Evolutionary conservation across 139 green algal genomes (phyloP), one percentile per base, ranked within the genome.

Genomic region (Coelastrella sp.): DNA sequence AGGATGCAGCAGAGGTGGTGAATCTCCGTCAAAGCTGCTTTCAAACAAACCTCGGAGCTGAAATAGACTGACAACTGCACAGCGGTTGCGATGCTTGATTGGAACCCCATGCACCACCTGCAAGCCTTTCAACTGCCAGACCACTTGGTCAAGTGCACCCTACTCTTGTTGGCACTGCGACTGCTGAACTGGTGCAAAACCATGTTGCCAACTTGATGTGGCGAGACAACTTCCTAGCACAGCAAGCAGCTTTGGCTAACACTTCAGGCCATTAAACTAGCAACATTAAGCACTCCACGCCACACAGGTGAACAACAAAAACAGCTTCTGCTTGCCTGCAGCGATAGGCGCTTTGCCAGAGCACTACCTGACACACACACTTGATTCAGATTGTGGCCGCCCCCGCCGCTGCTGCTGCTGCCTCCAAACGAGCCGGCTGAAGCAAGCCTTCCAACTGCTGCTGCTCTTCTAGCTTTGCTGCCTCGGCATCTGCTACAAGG

Each of bases 391-490:
- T 23, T 76, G 68, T 76, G 68, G 68, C 64, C 16, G 64, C 64
- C 64, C 11, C 64, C 64, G 64, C 64, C 64, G 64, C 68, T 76
- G 68, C 68, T 76, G 68, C 17, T 76, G 68, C 68, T 22, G 68
- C 68, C 22, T 14, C 68, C 17, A 22, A 76, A 76, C 68, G 16
- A 17, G 68, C 68, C 68, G 16, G 17, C 17, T 32, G 7, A 76
- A 76, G 17, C 68, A 76, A 76, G 17, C 16, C 68, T 76, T 76
- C 68, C 68, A 76, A 23, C 68, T 76, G 16, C 68, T 76, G 68
- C 68, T 76, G 68, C 68, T 76, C 68, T 76, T 76, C 68, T 76
- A 76, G 68, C 68, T 76, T 76, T 76, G 68, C 68, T 76, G 68
- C 68, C 17, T 22, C 17, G 22, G 68, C 68, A 22, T 76, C 68